Evolutionary conservation across 2,329 filamentous ascomycete species (phyloP), one percentile per base, ranked within the genome.

Genomic region (Fusarium nelsonii): DNA sequence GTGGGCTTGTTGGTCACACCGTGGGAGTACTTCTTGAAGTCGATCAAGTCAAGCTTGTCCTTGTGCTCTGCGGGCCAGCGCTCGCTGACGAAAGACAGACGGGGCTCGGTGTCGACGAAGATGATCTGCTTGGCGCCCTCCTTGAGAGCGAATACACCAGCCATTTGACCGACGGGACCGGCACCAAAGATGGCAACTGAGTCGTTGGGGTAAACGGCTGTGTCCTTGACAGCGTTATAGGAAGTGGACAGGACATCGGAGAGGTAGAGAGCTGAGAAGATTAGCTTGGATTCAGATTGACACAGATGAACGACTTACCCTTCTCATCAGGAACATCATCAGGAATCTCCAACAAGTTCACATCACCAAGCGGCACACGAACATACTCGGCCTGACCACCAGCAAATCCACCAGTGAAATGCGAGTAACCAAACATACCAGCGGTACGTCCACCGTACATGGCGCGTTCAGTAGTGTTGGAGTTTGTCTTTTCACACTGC

Each of bases 381-480:
- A 94, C 90, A 74, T 93, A 97, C 80, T 97, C 94, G 6, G 93
- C 91, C 79, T 97, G 94, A 0, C 93, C 93, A 49, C 94, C 93
- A 1, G 93, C 92, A 75, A 95, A 97, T 0, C 94, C 94, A 8
- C 93, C 93, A 0, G 92, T 94, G 75, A 97, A 92, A 75, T 93
- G 90, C 4, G 88, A 89, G 74, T 92, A 92, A 2, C 90, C 90
- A 73, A 92, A 91, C 68, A 92, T 89, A 18, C 89, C 93, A 1
- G 92, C 86, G 6, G 92, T 94, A 51, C 89, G 85, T 3, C 89
- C 88, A 14, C 93, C 93, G 75, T 96, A 97, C 89, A 97, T 90
- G 54, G 85, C 88, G 69, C 91, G 90, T 68, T 87, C 86, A 44
- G 88, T 85, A 0, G 85, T 89, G 77, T 93, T 96, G 41, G 88